Evolutionary conservation across 1,139 yeast genomes (phyloP), one percentile per base, ranked within the genome.

Genomic region (Magnusiomyces ingens): DNA sequence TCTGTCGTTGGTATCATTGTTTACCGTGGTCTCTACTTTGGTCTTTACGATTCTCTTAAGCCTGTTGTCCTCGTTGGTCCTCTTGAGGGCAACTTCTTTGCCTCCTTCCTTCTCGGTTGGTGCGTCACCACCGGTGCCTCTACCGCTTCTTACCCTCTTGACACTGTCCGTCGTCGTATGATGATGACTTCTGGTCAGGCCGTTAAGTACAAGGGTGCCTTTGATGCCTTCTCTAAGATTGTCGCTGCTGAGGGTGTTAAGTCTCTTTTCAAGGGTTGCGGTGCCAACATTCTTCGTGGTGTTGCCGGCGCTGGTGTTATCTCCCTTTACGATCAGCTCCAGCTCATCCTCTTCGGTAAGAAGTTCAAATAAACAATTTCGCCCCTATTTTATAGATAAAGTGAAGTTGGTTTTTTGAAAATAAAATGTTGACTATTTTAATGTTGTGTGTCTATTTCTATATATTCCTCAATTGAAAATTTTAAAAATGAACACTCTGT

Each of bases 271-370:
- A 84, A 82, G 81, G 91, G 91, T 73, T 84, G 88, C 74, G 90
- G 86, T 77, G 90, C 90, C 69, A 84, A 84, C 85, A 83, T 84
- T 75, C 79, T 84, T 74, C 84, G 90, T 79, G 89, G 89, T 80
- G 87, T 84, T 67, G 91, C 90, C 73, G 88, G 88, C 75, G 90
- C 90, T 69, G 89, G 88, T 81, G 91, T 84, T 64, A 81, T 84
- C 71, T 83, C 90, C 69, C 71, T 83, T 75, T 84, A 84, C 80
- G 89, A 83, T 75, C 85, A 83, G 76, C 76, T 83, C 75, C 89
- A 84, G 77, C 68, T 81, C 74, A 75, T 84, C 75, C 61, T 84
- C 64, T 81, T 83, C 72, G 88, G 89, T 71, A 81, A 82, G 82
- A 82, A 82, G 77, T 81, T 80, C 78, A 71, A 77, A 75, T 74